Base-by-base conservation (phyloP, 2,329 filamentous ascomycete species). In the Xylariaceae sp. region DNA sequence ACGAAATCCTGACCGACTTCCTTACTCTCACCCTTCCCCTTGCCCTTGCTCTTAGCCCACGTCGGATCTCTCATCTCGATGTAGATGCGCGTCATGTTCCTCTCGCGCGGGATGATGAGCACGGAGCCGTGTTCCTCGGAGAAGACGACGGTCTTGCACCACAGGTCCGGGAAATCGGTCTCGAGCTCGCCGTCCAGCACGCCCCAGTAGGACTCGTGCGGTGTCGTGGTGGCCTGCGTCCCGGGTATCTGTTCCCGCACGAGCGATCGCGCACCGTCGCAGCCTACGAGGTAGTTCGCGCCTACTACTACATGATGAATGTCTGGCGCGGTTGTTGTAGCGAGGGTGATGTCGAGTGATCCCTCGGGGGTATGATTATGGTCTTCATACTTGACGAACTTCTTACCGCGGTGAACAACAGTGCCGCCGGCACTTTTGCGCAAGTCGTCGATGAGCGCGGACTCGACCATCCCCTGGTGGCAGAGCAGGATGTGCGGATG, bases 391-490 rank as follows among this genome's bases (percentile, higher is more conserved):
- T n/a, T n/a, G n/a, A n/a, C n/a, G n/a, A n/a, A n/a, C n/a, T n/a
- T n/a, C n/a, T n/a, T n/a, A n/a, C n/a, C n/a, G n/a, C n/a, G n/a
- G n/a, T n/a, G n/a, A n/a, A n/a, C n/a, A n/a, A n/a, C n/a, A n/a
- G n/a, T n/a, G n/a, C n/a, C n/a, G n/a, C n/a, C n/a, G n/a, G n/a
- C 81, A 33, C 82, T 71, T 50, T 78, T 74, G 48, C 68, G 68
- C 59, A 88, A 70, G 52, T 88, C 83, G 7, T 83, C 70, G 36
- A 86, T 73, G 50, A 88, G 79, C 2, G 84, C 61, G 32, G 76
- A 74, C 61, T 88, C 84, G 0, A 88, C 73, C 74, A 87, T 85
- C 33, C 84, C 83, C 60, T 88, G 83, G 54, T 88, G 84, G 13
- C 75, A 73, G 14, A 78, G 65, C 45, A 77, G 62, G 44, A 78